phyloP scores from a whole-genome alignment of 768 basidiomycete species.

The Termitomyces eurrhizus region DNA sequence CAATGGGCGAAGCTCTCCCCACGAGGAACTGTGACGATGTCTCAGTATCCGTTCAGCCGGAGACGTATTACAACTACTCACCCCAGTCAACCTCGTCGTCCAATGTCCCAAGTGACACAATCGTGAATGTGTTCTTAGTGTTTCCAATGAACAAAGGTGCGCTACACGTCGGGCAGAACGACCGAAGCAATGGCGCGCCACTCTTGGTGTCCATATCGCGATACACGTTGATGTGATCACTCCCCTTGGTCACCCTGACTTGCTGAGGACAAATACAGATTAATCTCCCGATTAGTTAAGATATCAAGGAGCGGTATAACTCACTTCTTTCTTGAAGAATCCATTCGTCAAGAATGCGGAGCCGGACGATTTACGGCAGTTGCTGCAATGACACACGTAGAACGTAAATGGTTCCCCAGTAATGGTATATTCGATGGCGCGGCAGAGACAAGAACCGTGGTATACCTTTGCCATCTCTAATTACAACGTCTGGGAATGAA shows the following conservation, averaged over 20 bases:
- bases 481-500: background rate
- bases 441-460: conserved; percentile 15
- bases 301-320: conserved; percentile 3
- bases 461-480: conserved; percentile 7
- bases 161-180: conserved; percentile 25
- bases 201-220: conserved; percentile 21
- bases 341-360: conserved; percentile 24
- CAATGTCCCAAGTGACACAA: conserved; percentile 27
- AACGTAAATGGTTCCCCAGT: conserved; percentile 19
- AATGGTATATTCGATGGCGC: conserved; percentile 12
- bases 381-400: conserved; percentile 20
- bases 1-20: conserved; percentile 24
- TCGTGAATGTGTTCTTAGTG: conserved; percentile 16
- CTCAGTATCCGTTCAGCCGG: background rate
- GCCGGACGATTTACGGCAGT: conserved; percentile 23
- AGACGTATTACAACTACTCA: conserved; percentile 15
- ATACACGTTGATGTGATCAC: conserved; percentile 20
- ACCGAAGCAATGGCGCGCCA: conserved; percentile 20
- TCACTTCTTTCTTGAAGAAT: conserved; percentile 22
- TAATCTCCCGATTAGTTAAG: no score
- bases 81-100: conserved; percentile 28
- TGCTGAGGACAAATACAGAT: conserved; percentile 10
- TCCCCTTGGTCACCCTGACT: conserved; percentile 19
- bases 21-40: conserved; percentile 21
- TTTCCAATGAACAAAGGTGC: conserved; percentile 21